Evolutionary conservation across 75 land plant genomes (phyloP).

Genomic region (Selaginella tamariscina): DNA sequence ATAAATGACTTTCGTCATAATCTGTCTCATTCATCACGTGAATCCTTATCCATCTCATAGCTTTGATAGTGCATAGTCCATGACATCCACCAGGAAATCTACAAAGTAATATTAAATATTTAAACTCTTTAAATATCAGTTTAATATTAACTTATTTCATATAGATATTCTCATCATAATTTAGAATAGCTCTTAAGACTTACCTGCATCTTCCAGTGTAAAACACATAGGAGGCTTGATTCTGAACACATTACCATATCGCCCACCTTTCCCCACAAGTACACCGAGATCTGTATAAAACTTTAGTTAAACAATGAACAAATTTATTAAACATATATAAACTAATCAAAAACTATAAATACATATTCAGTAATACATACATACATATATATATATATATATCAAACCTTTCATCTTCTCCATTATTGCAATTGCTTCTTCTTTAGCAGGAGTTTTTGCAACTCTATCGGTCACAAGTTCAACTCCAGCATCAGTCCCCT

Average conservation of each 20-base stretch:
- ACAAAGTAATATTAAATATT: constrained; percentile 14
- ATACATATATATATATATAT: too few species aligned
- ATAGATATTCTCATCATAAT: background rate
- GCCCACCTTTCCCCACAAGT: constrained; percentile 6
- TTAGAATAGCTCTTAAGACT: background rate
- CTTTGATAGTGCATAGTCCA: constrained; percentile 78
- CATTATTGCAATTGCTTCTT: constrained; percentile 49
- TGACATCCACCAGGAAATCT: constrained; percentile 85
- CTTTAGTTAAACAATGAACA: too few species aligned
- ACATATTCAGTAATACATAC: too few species aligned
- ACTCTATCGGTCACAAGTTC: constrained; percentile 81
- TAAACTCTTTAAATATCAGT: background rate
- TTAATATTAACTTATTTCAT: constrained; percentile 1
- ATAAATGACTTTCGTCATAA: too few species aligned
- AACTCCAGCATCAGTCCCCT: constrained; percentile 83
- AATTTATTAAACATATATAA: too few species aligned
- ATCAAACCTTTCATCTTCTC: constrained; percentile 94
- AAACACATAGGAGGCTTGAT: constrained; percentile 96
- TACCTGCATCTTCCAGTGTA: constrained; percentile 89
- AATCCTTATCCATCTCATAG: too few species aligned
- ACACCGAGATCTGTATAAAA: constrained; percentile 1
- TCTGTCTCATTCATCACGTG: too few species aligned
- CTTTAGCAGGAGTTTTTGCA: constrained; percentile 76
- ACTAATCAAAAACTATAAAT: background rate
- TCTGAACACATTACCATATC: constrained; percentile 67